Evolutionary conservation across 225 moss, liverwort and hornwort species (phyloP).

Genomic region (Polytrichum formosum): DNA sequence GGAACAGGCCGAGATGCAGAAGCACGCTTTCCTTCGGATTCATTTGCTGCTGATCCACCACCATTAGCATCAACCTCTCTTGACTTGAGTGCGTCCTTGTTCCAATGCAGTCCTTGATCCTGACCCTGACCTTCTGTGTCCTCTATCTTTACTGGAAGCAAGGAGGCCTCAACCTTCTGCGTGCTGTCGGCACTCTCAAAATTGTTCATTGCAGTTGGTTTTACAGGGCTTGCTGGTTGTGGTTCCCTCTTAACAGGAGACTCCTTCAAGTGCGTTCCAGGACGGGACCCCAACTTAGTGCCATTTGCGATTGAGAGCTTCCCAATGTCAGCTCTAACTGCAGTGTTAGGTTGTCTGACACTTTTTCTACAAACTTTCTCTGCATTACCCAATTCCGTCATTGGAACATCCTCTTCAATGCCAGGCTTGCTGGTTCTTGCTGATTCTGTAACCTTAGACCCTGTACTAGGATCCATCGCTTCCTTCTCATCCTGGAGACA

Average conservation of each 20-base stretch:
- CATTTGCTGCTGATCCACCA: slow-evolving; percentile 11
- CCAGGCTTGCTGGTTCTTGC: slow-evolving; percentile 3
- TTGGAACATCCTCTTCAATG: slow-evolving; percentile 3
- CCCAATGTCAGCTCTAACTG: slow-evolving; percentile 22
- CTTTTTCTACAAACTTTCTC: slow-evolving; percentile 25
- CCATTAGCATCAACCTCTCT: slow-evolving; percentile 4
- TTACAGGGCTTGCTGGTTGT: not conserved
- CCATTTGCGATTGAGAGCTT: slow-evolving; percentile 22
- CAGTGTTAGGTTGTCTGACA: slow-evolving; percentile 13
- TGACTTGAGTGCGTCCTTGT: not conserved
- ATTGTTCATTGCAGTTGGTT: not conserved
- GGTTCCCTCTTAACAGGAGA: not conserved
- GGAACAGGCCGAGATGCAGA: slow-evolving; percentile 12
- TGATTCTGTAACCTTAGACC: slow-evolving; percentile 17
- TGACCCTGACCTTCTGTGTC: slow-evolving; percentile 6
- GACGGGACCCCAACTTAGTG: slow-evolving; percentile 5
- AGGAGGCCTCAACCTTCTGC: slow-evolving; percentile 4
- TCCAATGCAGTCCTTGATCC: slow-evolving; percentile 6
- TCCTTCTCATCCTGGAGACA: slow-evolving; percentile 34
- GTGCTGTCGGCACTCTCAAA: not conserved
- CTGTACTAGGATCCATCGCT: slow-evolving; percentile 17
- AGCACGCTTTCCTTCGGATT: slow-evolving; percentile 6
- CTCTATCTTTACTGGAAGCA: slow-evolving; percentile 6
- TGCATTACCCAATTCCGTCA: slow-evolving; percentile 3
- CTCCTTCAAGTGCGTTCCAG: not conserved